Conservation (phyloP, 306 rosid genomes). For the Ormosia semicastrata region DNA sequence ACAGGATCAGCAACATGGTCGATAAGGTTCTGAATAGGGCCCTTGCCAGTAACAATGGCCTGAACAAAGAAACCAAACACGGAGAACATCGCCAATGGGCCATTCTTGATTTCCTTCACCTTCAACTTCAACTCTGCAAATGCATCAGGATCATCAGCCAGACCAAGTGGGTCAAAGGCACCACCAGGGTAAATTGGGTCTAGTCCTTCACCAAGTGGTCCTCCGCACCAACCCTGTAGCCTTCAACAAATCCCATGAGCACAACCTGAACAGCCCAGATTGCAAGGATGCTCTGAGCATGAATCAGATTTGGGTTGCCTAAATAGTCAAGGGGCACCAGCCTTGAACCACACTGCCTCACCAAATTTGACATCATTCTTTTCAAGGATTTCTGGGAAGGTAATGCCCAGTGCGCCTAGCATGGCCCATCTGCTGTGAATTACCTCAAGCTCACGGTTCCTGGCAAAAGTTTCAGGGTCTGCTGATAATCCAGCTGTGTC, state of each 20-base stretch:
- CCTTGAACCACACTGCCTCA: constrained; percentile 97
- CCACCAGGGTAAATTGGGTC: constrained; percentile 99
- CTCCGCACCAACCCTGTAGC: constrained; percentile 95
- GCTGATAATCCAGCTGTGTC: constrained; percentile 97
- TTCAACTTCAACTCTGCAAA: constrained; percentile 98
- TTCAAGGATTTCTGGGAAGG: constrained; percentile 81
- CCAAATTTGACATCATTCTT: constrained; percentile 91
- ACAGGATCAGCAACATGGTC: constrained; percentile 93
- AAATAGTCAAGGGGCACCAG: constrained; percentile 85
- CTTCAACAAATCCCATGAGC: constrained; percentile 91
- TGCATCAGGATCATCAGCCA: constrained; percentile 94
- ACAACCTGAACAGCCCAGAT: constrained; percentile 96
- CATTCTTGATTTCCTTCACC: constrained; percentile 88
- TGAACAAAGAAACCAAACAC: constrained; percentile 96
- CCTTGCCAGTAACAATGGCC: constrained; percentile 94
- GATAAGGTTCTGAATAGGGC: constrained; percentile 78
- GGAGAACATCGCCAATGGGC: constrained; percentile 87
- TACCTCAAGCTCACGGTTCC: constrained; percentile 91
- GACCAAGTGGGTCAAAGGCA: constrained; percentile 90
- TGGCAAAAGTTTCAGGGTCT: constrained; percentile 93
- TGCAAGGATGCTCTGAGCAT: constrained; percentile 95
- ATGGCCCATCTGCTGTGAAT: constrained; percentile 94
- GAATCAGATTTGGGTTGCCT: constrained; percentile 91
- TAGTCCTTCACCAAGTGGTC: constrained; percentile 95
- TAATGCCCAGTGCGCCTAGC: constrained; percentile 88